Conservation (phyloP, 371 early-diverging fungal genomes). For the Saksenaea vasiformis region DNA sequence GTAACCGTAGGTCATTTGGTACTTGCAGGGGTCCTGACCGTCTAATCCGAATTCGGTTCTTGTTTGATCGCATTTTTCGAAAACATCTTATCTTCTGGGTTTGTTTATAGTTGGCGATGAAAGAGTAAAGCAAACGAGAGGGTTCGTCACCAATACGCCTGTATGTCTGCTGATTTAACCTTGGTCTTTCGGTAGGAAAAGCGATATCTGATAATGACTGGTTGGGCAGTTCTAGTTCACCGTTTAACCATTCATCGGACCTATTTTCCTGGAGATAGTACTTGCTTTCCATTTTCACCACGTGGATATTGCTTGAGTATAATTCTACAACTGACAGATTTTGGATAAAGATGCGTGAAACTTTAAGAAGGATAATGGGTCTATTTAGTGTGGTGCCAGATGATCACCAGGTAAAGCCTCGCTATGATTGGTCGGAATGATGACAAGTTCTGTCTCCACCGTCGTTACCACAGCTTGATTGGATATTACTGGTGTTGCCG, state of each 20-base stretch:
- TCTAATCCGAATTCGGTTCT: not conserved
- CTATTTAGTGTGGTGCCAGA: not conserved
- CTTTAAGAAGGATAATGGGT: not conserved
- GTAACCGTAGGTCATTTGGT: not conserved
- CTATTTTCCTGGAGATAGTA: not conserved
- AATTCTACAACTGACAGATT: not conserved
- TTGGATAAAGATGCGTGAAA: not conserved
- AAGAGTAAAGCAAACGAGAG: not conserved
- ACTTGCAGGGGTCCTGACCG: not conserved
- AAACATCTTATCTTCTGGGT: not conserved
- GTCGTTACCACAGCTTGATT: constrained; percentile 16
- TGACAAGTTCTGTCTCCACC: constrained; percentile 36
- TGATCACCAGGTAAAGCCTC: constrained; percentile 22
- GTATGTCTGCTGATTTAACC: not conserved
- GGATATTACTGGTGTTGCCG: constrained; percentile 5
- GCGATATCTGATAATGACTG: not conserved
- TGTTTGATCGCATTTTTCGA: not conserved
- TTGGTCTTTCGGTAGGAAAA: not conserved
- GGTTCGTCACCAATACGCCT: not conserved
- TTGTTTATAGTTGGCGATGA: not conserved
- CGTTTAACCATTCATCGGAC: not conserved
- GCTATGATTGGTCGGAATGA: constrained; percentile 26
- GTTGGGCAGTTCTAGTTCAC: not conserved
- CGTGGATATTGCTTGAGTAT: not conserved
- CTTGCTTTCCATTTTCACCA: not conserved